These are phyloP conservation scores for Angomonas ambiguus DNA, from an alignment of 208 protist genomes.

Conservation along the genomic window DNA sequence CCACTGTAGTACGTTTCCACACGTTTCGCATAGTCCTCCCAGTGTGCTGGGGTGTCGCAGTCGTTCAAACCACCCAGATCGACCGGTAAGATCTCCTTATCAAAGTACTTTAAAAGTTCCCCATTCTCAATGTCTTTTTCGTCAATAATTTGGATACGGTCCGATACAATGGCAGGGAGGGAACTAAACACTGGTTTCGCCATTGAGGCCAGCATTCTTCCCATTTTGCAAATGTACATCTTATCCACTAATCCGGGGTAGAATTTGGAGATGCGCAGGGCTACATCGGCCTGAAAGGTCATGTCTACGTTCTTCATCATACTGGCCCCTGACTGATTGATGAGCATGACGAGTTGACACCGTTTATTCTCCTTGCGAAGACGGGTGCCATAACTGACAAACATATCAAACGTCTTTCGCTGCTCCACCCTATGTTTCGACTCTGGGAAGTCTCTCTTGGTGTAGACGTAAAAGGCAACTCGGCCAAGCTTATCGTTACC, in stretches of 20 bases:
- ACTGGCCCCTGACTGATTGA: constrained; percentile 55
- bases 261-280: constrained; percentile 61
- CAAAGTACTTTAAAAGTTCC: constrained; percentile 46
- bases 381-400: constrained; percentile 59
- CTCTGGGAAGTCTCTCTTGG: constrained; percentile 37
- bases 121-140: constrained; percentile 34
- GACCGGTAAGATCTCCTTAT: constrained; percentile 46
- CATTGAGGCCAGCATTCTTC: constrained; percentile 31
- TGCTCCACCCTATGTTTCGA: constrained; percentile 35
- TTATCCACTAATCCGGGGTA: constrained; percentile 57
- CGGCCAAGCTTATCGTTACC: constrained; percentile 57
- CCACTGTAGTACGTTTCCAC: constrained; percentile 52
- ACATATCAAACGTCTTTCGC: constrained; percentile 58
- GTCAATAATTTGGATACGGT: constrained; percentile 54
- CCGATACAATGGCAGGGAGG: constrained; percentile 50
- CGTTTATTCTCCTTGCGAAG: constrained; percentile 43
- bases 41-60: constrained; percentile 39
- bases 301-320: constrained; percentile 67
- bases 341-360: constrained; percentile 52
- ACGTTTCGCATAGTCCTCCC: constrained; percentile 22
- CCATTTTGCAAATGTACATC: constrained; percentile 77
- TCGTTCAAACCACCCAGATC: constrained; percentile 52
- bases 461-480: constrained; percentile 41
- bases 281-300: constrained; percentile 53
- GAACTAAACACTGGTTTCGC: constrained; percentile 56